Conservation (phyloP, 139 green algal species). For the Yamagishiella unicocca region DNA sequence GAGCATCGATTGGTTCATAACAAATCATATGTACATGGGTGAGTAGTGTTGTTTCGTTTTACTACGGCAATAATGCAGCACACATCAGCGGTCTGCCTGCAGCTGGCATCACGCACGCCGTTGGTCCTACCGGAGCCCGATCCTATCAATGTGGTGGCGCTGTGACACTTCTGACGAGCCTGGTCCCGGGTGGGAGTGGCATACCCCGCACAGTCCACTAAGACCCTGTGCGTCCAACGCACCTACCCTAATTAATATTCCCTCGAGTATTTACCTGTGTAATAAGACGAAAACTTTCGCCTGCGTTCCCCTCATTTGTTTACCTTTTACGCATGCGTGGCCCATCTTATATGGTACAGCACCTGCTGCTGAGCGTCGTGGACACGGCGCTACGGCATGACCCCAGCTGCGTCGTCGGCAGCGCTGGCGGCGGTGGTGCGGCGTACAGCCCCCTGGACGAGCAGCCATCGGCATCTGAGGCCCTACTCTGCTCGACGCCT, state of each 20-base stretch:
- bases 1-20: too few relatives aligned
- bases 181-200: neutral
- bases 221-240: too few relatives aligned
- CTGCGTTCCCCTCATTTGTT: neutral
- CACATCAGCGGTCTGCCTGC: too few relatives aligned
- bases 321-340: neutral
- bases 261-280: too few relatives aligned
- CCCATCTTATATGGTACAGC: neutral
- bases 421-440: neutral
- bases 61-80: too few relatives aligned
- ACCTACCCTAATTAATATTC: too few relatives aligned
- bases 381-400: neutral
- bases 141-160: too few relatives aligned
- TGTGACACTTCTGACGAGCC: too few relatives aligned
- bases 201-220: neutral
- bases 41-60: too few relatives aligned
- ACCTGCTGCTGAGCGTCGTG: neutral
- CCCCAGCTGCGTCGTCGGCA: neutral
- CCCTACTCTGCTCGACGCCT: neutral
- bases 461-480: neutral
- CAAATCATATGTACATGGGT: too few relatives aligned
- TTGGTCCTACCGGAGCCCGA: too few relatives aligned
- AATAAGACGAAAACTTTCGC: neutral
- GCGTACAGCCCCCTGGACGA: constrained; percentile 4
- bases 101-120: too few relatives aligned